Evolutionary conservation across 177 flowering plant species (phyloP), one percentile per base, ranked within the genome.

Genomic region (Vitis hybrid): DNA sequence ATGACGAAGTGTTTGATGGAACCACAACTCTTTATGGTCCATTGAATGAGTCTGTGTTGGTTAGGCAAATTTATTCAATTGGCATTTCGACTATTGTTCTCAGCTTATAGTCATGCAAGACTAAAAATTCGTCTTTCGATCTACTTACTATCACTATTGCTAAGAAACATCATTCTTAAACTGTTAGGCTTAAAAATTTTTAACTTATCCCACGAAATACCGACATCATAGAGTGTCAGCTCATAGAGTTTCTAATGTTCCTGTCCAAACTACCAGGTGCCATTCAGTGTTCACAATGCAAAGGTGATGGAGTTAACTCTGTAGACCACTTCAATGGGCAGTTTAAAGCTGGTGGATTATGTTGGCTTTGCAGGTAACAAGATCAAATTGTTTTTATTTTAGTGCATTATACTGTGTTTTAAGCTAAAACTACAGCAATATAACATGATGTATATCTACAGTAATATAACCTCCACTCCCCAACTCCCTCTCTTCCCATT

Each of bases 301-400:
- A 91, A 81, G 99, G 99, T 48, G 24, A 24, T 61, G 99, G 99
- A 63, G 87, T 91, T 60, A 94, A 94, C 74, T 82, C 88, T n/a
- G 87, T 77, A 14, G 99, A 94, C 71, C 91, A 86, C 79, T 93
- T 91, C 84, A 84, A 89, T 74, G 99, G 99, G 35, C 91, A 77
- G 77, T 90, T 88, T 66, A 94, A 93, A 80, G 98, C 94, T 65
- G 99, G 99, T 54, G 91, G 71, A 48, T 35, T 85, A 62, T 94
- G 99, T 65, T 94, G 98, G 99, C 95, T 94, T 41, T 94, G 99
- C 93, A 86, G 99, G 99, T 94, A 83, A 46, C 0, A 48, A 11
- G 59, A 35, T 61, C 18, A 63, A 41, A 12, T 15, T 7, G 10
- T 35, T 21, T 5, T 58, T 58, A 12, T 24, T 14, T 3, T 52